Percentiles rank a stretch among this genome's conserved stretches.
phyloP scores from a whole-genome alignment of 371 early-diverging fungal species.

The Blakeslea trispora region DNA sequence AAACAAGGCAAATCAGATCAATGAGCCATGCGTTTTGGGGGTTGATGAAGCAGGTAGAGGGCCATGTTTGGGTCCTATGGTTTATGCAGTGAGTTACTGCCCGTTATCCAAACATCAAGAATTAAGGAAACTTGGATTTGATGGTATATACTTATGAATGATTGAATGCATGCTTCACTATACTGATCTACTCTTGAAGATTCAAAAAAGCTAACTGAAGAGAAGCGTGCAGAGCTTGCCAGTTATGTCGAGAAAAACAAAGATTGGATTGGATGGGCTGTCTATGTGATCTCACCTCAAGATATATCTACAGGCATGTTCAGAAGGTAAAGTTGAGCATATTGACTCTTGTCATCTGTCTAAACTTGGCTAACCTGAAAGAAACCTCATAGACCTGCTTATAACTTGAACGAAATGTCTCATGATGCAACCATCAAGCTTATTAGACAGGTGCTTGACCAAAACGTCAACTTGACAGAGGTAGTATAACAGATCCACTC shows the following conservation, averaged over 20 bases:
- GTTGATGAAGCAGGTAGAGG: conserved; percentile 99
- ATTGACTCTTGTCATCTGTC: too few species aligned
- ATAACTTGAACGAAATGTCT: conserved; percentile 95
- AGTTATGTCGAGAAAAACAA: conserved; percentile 54
- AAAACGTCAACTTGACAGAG: conserved; percentile 73
- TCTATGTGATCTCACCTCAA: conserved; percentile 80
- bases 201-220: conserved; percentile 86
- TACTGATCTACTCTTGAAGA: conserved; percentile 56
- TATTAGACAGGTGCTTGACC: conserved; percentile 64
- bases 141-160: too few species aligned
- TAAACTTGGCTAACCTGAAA: not conserved
- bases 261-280: conserved; percentile 86
- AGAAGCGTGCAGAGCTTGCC: conserved; percentile 73
- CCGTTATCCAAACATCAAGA: conserved; percentile 61
- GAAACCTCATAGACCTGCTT: conserved; percentile 67
- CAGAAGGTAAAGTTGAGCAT: conserved; percentile 24
- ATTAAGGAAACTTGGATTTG: conserved; percentile 75
- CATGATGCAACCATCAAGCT: conserved; percentile 91
- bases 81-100: conserved; percentile 88
- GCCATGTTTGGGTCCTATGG: conserved; percentile 98
- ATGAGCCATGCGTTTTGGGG: conserved; percentile 81
- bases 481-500: conserved; percentile 42
- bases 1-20: conserved; percentile 7
- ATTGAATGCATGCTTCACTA: too few species aligned
- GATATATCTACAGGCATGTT: conserved; percentile 93